Conservation (phyloP, 257 asterid species). For the Sherardia arvensis region DNA sequence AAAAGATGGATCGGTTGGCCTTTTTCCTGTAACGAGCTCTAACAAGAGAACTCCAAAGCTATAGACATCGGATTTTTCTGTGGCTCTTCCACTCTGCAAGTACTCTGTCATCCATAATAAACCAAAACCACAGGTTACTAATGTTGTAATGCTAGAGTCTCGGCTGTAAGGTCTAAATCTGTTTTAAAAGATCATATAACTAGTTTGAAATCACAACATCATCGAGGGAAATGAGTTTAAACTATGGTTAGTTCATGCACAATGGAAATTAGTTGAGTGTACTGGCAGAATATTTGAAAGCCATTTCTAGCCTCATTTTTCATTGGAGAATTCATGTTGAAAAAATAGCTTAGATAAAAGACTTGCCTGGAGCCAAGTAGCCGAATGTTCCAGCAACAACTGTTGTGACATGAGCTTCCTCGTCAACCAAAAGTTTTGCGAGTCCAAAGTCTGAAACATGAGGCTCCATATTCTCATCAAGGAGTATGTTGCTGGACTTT, state of each 20-base stretch:
- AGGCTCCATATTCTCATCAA: slow-evolving; percentile 86
- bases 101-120: slow-evolving; percentile 44
- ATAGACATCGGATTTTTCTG: slow-evolving; percentile 82
- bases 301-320: background rate
- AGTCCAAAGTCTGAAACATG: slow-evolving; percentile 94
- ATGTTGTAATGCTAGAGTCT: background rate
- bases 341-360: background rate
- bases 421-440: slow-evolving; percentile 87
- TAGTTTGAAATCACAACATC: too few relatives aligned
- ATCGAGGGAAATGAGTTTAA: background rate
- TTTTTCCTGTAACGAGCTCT: slow-evolving; percentile 85
- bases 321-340: background rate
- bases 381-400: slow-evolving; percentile 99
- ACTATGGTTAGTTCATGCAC: too few relatives aligned
- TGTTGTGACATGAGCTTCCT: slow-evolving; percentile 90
- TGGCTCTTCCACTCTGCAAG: slow-evolving; percentile 92
- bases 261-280: background rate
- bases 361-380: slow-evolving; percentile 89
- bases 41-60: slow-evolving; percentile 90
- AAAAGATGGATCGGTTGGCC: slow-evolving; percentile 88
- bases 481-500: slow-evolving; percentile 90
- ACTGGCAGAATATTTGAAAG: background rate
- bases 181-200: background rate
- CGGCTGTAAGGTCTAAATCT: background rate
- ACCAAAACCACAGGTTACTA: background rate